phyloP scores from a whole-genome alignment of 2,329 filamentous ascomycete species.

The Neofusicoccum kwambonambiense region DNA sequence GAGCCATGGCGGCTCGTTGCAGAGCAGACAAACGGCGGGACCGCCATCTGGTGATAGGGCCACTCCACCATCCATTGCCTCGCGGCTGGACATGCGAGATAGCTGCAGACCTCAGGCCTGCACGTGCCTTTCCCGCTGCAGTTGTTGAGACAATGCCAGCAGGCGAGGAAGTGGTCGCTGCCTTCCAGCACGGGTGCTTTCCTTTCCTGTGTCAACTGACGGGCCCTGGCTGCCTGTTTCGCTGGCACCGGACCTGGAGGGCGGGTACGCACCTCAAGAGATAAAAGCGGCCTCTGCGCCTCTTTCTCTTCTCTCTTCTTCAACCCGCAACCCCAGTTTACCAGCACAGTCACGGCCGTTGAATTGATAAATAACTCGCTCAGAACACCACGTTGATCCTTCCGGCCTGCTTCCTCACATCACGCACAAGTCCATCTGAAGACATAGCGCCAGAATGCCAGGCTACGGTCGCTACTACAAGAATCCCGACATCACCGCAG shows the following conservation, averaged over 20 bases:
- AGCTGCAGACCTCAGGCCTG: no score
- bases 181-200: not conserved
- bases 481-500: not conserved
- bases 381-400: not conserved
- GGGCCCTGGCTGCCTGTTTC: not conserved
- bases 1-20: not conserved
- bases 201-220: not conserved
- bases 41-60: no score
- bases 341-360: not conserved
- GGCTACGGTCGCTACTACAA: not conserved
- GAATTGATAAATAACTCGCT: not conserved
- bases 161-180: no score
- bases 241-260: not conserved
- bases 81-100: no score
- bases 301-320: not conserved
- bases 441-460: not conserved
- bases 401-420: not conserved
- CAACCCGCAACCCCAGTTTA: not conserved
- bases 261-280: not conserved
- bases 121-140: no score
- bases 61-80: no score
- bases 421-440: no score
- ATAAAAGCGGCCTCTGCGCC: not conserved
- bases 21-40: not conserved
- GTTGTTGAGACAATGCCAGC: no score